A percentile compares a stretch with the other conserved stretches of the same genome.
These are phyloP conservation scores for Ceriops tagal DNA, from an alignment of 345 rosid genomes.

Conservation along the genomic window DNA sequence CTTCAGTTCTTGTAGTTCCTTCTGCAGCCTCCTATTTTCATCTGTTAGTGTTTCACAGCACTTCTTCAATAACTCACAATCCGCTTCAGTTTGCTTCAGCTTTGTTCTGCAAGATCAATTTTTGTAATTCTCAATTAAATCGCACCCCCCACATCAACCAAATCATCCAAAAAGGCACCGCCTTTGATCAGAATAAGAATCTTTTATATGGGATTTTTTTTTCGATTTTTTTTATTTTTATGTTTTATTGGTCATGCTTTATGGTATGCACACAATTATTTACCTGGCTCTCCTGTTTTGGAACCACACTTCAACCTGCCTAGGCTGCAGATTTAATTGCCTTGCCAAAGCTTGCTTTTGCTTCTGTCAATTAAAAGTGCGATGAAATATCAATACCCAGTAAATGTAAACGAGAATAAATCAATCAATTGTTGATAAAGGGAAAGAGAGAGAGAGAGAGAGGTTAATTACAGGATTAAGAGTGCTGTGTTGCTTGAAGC, in stretches of 20 bases:
- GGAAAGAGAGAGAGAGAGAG: not conserved
- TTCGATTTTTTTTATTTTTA: not conserved
- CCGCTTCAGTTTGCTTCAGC: constrained; percentile 32
- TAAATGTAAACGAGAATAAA: not conserved
- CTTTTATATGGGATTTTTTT: constrained; percentile 9
- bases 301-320: constrained; percentile 99
- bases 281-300: constrained; percentile 99
- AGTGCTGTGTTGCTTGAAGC: constrained; percentile 47
- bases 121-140: not conserved
- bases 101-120: constrained; percentile 22
- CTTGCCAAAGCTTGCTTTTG: constrained; percentile 66
- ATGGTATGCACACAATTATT: not conserved
- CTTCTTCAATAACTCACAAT: constrained; percentile 31
- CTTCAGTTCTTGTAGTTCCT: constrained; percentile 25
- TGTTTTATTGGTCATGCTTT: not conserved
- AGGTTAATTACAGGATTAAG: constrained; percentile 49
- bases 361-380: constrained; percentile 36
- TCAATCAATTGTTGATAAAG: not conserved
- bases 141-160: not conserved
- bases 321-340: constrained; percentile 74
- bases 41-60: constrained; percentile 28
- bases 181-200: no score
- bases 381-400: not conserved
- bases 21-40: constrained; percentile 29
- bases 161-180: not conserved